Evolutionary conservation across 108 stramenopile species (phyloP).

Genomic region (Cyclotella sp.): DNA sequence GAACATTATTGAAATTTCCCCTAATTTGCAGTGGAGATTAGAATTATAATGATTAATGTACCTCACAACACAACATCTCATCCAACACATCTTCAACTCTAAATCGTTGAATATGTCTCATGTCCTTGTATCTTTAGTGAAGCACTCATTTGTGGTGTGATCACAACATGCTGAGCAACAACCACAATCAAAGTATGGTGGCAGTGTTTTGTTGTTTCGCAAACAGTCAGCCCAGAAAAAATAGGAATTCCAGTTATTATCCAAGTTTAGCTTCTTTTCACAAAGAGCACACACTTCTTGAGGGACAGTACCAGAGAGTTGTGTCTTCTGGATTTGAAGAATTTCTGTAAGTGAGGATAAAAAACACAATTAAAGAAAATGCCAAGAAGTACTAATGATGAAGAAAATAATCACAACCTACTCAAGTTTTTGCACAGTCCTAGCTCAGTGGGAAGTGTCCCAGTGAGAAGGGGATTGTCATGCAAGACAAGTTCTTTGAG

Average conservation of each 20-base stretch:
- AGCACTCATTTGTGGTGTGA: neutral
- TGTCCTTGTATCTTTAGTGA: neutral
- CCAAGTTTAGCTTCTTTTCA: neutral
- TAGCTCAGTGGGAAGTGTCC: neutral
- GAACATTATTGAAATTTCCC: no score
- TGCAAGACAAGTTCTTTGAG: neutral
- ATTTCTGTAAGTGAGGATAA: neutral
- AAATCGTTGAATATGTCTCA: no score
- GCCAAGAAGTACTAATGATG: neutral
- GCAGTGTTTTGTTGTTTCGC: neutral
- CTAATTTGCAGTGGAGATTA: no score
- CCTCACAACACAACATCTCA: no score
- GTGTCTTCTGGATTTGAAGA: neutral
- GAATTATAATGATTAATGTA: no score
- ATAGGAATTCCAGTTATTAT: neutral
- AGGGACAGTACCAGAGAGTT: neutral
- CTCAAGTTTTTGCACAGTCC: neutral
- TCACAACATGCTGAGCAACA: neutral
- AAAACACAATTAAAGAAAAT: neutral
- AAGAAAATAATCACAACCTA: neutral
- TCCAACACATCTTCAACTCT: no score
- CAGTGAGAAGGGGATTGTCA: neutral
- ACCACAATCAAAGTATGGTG: neutral
- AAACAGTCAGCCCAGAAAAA: neutral
- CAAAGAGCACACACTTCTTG: neutral